phyloP scores from a whole-genome alignment of 257 asterid genomes.

The Fraxinus cuspidata region DNA sequence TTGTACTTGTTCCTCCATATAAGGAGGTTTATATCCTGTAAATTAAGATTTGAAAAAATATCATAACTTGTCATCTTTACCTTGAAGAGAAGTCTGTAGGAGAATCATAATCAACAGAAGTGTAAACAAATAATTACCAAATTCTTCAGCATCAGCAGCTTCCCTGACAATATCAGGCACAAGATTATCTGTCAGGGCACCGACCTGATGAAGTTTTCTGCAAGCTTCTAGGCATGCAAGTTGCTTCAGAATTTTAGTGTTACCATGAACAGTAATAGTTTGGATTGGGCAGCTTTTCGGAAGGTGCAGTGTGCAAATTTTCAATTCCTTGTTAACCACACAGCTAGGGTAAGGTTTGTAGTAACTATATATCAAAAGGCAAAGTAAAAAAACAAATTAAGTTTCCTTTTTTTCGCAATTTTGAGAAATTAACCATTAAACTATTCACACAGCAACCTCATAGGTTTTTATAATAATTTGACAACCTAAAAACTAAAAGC shows the following conservation, averaged over 20 bases:
- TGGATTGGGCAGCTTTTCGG: slow-evolving; percentile 71
- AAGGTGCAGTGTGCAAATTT: slow-evolving; percentile 53
- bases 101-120: background rate
- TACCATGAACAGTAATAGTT: slow-evolving; percentile 42
- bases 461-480: background rate
- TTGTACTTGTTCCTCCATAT: slow-evolving; percentile 37
- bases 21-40: slow-evolving; percentile 41
- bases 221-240: slow-evolving; percentile 86
- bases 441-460: background rate
- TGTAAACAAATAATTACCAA: slow-evolving; percentile 35
- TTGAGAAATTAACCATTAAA: background rate
- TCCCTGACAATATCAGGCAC: slow-evolving; percentile 74
- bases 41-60: slow-evolving; percentile 15
- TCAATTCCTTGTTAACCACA: slow-evolving; percentile 45
- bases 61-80: background rate
- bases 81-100: background rate
- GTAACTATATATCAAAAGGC: slow-evolving; percentile 47
- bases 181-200: slow-evolving; percentile 68
- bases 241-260: slow-evolving; percentile 50
- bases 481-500: slow-evolving; percentile 13
- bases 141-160: slow-evolving; percentile 45
- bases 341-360: slow-evolving; percentile 71
- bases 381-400: background rate
- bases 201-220: slow-evolving; percentile 66
- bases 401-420: background rate